phyloP scores from a whole-genome alignment of 139 green algal species.

The Chlorella sp. region DNA sequence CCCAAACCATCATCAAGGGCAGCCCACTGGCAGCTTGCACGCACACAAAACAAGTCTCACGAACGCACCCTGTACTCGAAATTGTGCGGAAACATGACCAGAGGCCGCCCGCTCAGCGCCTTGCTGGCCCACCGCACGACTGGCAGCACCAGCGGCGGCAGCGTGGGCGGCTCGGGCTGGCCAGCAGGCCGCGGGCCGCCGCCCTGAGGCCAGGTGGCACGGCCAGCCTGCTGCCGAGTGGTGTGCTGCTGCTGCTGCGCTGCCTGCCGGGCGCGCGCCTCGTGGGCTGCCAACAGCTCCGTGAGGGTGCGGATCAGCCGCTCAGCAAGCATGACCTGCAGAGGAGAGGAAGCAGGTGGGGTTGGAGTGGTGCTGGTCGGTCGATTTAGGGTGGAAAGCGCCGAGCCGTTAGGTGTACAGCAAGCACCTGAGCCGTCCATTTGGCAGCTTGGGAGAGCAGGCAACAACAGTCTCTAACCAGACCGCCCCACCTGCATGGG shows the following conservation, averaged over 20 bases:
- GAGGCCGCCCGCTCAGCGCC: background rate
- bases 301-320: background rate
- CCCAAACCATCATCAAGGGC: too few species aligned
- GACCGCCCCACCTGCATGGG: background rate
- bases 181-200: background rate
- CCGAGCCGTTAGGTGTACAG: too few species aligned
- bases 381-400: too few species aligned
- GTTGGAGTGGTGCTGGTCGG: too few species aligned
- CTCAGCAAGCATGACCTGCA: background rate
- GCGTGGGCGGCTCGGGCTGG: background rate
- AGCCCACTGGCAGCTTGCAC: too few species aligned
- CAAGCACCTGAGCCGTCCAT: too few species aligned
- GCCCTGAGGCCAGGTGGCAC: background rate
- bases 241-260: background rate
- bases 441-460: too few species aligned
- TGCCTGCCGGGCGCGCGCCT: background rate
- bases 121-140: conserved; percentile 12
- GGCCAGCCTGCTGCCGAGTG: background rate
- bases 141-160: background rate
- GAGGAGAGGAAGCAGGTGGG: background rate
- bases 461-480: too few species aligned
- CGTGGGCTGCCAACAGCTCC: background rate
- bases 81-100: background rate
- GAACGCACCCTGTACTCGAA: background rate
- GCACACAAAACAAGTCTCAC: background rate